Conservation (phyloP, 176 grass and related monocot species). For the Puccinellia tenuiflora region DNA sequence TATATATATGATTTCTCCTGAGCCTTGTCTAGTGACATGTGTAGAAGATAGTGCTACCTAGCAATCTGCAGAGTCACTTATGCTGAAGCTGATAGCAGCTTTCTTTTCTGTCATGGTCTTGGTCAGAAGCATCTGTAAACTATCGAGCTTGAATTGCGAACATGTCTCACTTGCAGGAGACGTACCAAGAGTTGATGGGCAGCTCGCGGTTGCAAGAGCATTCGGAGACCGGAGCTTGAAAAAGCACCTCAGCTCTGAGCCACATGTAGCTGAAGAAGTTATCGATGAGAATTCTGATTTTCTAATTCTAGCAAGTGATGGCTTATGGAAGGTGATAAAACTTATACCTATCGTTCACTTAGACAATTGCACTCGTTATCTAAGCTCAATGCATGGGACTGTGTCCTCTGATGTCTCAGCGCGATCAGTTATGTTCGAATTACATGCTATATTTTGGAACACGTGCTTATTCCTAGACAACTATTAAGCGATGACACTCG, state of each 20-base stretch:
- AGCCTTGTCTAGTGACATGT: background rate
- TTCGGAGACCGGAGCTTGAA: slow-evolving; percentile 95
- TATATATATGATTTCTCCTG: background rate
- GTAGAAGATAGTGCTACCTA: background rate
- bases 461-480: background rate
- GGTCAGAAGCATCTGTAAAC: background rate
- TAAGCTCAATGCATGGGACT: background rate
- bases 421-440: background rate
- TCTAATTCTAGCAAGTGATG: slow-evolving; percentile 95
- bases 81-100: background rate
- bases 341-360: background rate
- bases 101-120: background rate
- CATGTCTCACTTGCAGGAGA: slow-evolving; percentile 60
- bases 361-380: background rate
- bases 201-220: slow-evolving; percentile 91
- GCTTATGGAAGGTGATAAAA: slow-evolving; percentile 90
- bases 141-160: background rate
- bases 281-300: slow-evolving; percentile 62
- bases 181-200: slow-evolving; percentile 91
- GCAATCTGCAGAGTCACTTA: background rate
- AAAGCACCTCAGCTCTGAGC: slow-evolving; percentile 87
- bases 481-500: background rate
- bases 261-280: slow-evolving; percentile 40
- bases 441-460: background rate
- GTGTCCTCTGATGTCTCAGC: background rate